Conservation (phyloP, 2,329 filamentous ascomycete genomes). For the Sporothrix protearum region DNA sequence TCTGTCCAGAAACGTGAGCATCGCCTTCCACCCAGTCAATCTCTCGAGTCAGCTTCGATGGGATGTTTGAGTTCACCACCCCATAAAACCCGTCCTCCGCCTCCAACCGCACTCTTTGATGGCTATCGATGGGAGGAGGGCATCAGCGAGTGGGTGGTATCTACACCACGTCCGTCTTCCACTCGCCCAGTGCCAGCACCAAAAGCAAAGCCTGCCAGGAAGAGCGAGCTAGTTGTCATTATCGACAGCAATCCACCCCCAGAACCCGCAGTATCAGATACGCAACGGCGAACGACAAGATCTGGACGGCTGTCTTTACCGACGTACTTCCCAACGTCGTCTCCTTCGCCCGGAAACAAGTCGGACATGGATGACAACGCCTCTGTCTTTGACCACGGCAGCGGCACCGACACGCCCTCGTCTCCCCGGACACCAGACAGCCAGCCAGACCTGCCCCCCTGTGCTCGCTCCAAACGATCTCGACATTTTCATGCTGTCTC, state of each 20-base stretch:
- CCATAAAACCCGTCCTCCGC: background rate
- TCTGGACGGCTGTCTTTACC: background rate
- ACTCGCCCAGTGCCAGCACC: background rate
- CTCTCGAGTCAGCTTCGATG: background rate
- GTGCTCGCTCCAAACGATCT: background rate
- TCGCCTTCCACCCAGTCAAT: background rate
- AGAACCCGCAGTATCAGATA: background rate
- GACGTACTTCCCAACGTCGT: background rate
- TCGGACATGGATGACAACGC: background rate
- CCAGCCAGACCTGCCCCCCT: background rate
- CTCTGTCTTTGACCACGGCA: background rate
- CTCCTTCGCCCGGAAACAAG: background rate
- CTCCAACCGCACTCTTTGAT: constrained; percentile 25
- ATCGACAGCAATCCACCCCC: background rate
- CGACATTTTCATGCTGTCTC: background rate
- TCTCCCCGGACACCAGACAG: background rate
- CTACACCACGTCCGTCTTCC: constrained; percentile 22
- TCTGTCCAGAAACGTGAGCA: background rate
- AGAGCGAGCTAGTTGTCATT: constrained; percentile 7
- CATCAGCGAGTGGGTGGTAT: constrained; percentile 40
- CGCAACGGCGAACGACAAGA: background rate
- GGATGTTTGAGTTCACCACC: background rate
- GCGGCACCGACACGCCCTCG: background rate
- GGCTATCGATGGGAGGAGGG: constrained; percentile 39
- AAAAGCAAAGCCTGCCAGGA: background rate